Percentiles rank a stretch among this genome's conserved stretches.
These are phyloP conservation scores for Curvularia hawaiiensis DNA, from an alignment of 2,329 filamentous ascomycete species.

Conservation along the genomic window DNA sequence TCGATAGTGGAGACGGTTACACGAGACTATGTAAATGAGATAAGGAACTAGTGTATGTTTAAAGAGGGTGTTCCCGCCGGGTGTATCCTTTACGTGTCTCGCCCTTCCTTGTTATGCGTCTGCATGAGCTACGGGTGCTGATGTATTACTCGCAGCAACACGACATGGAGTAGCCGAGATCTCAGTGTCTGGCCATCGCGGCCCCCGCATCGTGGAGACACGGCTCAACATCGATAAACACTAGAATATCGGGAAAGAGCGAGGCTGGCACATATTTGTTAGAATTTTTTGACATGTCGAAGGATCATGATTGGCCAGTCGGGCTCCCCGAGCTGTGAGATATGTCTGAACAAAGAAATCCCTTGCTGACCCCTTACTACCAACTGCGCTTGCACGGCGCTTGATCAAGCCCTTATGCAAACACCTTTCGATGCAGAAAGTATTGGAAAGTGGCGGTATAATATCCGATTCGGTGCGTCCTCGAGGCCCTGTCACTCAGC, in stretches of 20 bases:
- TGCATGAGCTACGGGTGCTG: background rate
- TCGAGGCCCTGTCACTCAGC: background rate
- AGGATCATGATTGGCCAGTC: background rate
- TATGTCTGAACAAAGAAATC: background rate
- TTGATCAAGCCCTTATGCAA: slow-evolving; percentile 2
- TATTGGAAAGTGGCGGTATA: background rate
- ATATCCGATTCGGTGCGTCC: background rate
- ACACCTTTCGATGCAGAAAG: background rate
- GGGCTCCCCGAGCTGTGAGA: background rate
- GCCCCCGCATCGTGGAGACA: background rate
- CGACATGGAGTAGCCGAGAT: slow-evolving; percentile 1
- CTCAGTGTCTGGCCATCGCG: background rate
- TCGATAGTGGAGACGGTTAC: background rate
- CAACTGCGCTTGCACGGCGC: slow-evolving; percentile 1
- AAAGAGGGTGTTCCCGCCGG: background rate
- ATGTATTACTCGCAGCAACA: slow-evolving; percentile 2
- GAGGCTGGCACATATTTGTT: background rate
- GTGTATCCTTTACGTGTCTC: background rate
- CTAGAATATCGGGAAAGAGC: background rate
- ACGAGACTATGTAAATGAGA: background rate
- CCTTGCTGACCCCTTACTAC: slow-evolving; percentile 7
- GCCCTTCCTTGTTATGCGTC: background rate
- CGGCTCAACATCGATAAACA: background rate
- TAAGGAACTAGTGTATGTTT: slow-evolving; percentile 5
- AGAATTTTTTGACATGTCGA: background rate